phyloP scores from a whole-genome alignment of 345 rosid genomes.

The Eutrema heterophyllum region DNA sequence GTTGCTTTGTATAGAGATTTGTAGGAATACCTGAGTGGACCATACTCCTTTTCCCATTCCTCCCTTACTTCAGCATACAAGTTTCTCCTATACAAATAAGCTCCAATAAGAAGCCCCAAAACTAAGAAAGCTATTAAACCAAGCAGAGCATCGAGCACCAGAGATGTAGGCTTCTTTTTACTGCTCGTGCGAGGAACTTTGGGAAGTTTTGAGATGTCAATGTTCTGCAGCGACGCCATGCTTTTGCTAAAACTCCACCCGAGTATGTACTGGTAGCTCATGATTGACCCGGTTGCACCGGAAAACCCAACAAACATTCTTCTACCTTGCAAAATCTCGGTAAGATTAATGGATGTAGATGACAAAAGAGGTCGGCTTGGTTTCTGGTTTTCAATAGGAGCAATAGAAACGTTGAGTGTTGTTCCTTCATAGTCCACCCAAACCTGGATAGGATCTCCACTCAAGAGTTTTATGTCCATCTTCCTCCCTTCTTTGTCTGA shows the following conservation, averaged over 20 bases:
- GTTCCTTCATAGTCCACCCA: slow-evolving; percentile 62
- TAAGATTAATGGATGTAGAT: slow-evolving; percentile 35
- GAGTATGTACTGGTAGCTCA: slow-evolving; percentile 43
- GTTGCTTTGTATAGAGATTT: slow-evolving; percentile 57
- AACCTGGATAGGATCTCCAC: slow-evolving; percentile 47
- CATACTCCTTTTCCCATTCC: slow-evolving; percentile 60
- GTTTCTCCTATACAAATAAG: slow-evolving; percentile 32
- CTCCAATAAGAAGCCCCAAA: slow-evolving; percentile 12
- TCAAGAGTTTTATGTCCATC: slow-evolving; percentile 31
- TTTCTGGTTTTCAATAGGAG: slow-evolving; percentile 30
- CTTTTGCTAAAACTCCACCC: slow-evolving; percentile 66
- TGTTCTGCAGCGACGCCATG: slow-evolving; percentile 29
- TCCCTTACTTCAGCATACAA: slow-evolving; percentile 48
- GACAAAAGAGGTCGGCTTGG: slow-evolving; percentile 55
- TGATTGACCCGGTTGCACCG: slow-evolving; percentile 41
- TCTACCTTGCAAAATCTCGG: slow-evolving; percentile 34
- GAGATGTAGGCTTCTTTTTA: neutral
- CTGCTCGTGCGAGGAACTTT: slow-evolving; percentile 25
- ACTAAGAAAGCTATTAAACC: slow-evolving; percentile 20
- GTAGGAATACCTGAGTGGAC: slow-evolving; percentile 50
- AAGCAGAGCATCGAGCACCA: slow-evolving; percentile 25
- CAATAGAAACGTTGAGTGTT: slow-evolving; percentile 43
- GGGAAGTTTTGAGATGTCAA: slow-evolving; percentile 50
- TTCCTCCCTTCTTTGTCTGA: slow-evolving; percentile 20
- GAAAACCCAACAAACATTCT: slow-evolving; percentile 57